A percentile compares a stretch with the other conserved stretches of the same genome.
These are phyloP conservation scores for Boletales sp. DNA, from an alignment of 768 basidiomycete species.

Conservation along the genomic window DNA sequence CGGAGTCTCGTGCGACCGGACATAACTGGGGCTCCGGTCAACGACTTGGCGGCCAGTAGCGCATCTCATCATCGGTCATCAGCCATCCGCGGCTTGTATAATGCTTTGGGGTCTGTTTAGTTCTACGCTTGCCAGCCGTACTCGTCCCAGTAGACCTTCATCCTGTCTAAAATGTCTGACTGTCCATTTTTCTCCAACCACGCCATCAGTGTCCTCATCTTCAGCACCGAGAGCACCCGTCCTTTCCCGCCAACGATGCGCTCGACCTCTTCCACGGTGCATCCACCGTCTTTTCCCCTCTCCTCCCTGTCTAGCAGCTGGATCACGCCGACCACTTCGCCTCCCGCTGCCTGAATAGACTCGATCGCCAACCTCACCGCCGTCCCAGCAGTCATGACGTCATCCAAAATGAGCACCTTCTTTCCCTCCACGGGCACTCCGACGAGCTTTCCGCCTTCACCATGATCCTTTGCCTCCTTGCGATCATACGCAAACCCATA, in stretches of 20 bases:
- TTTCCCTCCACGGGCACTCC: constrained; percentile 80
- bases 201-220: constrained; percentile 78
- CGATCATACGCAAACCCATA: constrained; percentile 90
- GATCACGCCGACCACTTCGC: constrained; percentile 84
- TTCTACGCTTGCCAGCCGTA: constrained; percentile 27
- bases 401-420: constrained; percentile 86
- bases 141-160: constrained; percentile 61
- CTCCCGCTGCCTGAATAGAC: constrained; percentile 62
- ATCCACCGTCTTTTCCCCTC: constrained; percentile 45
- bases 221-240: constrained; percentile 73
- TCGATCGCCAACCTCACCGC: constrained; percentile 84
- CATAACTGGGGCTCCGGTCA: constrained; percentile 55
- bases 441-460: constrained; percentile 90
- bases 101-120: not conserved
- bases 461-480: constrained; percentile 95
- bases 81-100: not conserved
- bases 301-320: constrained; percentile 72
- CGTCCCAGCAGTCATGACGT: constrained; percentile 92
- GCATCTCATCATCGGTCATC: not conserved
- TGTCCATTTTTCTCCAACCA: constrained; percentile 77
- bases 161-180: constrained; percentile 57
- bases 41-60: constrained; percentile 39
- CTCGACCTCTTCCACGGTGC: constrained; percentile 83
- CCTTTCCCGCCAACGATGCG: constrained; percentile 61
- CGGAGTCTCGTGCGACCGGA: constrained; percentile 26